Evolutionary conservation across 106 monocot species (phyloP).

Genomic region (Gastrodia elata): DNA sequence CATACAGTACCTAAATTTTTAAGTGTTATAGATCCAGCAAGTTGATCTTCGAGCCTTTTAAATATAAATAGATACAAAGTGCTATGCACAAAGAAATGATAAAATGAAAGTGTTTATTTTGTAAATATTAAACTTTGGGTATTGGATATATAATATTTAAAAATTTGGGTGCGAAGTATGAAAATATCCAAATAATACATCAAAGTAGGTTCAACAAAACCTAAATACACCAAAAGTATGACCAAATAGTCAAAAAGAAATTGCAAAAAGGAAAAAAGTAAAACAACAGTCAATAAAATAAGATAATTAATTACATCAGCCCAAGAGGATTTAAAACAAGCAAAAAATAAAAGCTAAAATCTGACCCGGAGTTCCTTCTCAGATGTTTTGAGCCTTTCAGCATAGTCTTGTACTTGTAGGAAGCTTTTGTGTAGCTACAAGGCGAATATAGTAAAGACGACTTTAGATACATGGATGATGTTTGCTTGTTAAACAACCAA

Average conservation of each 20-base stretch:
- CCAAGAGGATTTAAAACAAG: not conserved
- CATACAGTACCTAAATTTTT: too few species aligned
- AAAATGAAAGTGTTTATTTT: too few species aligned
- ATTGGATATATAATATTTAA: too few species aligned
- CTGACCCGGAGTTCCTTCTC: conserved; percentile 65
- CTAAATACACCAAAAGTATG: not conserved
- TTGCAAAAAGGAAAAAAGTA: not conserved
- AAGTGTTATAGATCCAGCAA: too few species aligned
- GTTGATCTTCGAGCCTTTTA: too few species aligned
- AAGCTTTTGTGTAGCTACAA: conserved; percentile 44
- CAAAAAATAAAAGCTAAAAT: not conserved
- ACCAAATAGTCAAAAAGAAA: not conserved
- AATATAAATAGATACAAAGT: too few species aligned
- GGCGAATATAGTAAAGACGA: not conserved
- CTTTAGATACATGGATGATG: not conserved
- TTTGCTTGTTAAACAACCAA: not conserved
- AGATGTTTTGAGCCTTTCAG: conserved; percentile 48
- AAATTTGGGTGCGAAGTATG: too few species aligned
- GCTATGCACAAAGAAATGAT: too few species aligned
- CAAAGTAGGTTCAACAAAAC: not conserved
- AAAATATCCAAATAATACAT: not conserved
- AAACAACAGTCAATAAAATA: not conserved
- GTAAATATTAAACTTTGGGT: too few species aligned
- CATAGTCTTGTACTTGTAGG: conserved; percentile 42
- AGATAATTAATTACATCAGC: not conserved